Base-by-base conservation (phyloP, 1,284 basidiomycete genomes). In the Ganoderma lucidum region DNA sequence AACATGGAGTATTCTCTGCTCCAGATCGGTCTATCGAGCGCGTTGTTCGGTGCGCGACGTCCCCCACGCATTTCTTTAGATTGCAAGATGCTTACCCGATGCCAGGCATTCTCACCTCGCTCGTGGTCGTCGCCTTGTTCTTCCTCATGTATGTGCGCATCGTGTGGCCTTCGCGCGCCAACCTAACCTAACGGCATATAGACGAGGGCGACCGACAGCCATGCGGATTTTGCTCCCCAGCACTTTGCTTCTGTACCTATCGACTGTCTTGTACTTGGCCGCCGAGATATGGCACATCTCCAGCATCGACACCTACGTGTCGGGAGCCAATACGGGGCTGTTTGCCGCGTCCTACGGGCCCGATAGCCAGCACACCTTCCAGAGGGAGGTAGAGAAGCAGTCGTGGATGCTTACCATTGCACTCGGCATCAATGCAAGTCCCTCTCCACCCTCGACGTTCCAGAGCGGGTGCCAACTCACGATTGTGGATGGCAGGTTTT, bases 391-490 rank as follows among this genome's bases (percentile, higher is more conserved):
- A 6, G 30, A 35, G 19, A 42, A 23, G 19, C 32, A 35, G 59
- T 60, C 59, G 4, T 37, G 59, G 23, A 42, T 60, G n/a, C 2
- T 60, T 23, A 66, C 65, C 2, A 41, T 37, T 3, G 53, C 53
- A 4, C 48, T 66, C 10, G 44, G 37, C 35, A 37, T 66, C 39
- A 66, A 62, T 37, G 65, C 62, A 23, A 48, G 60, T 35, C 42
- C 32, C 17, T 17, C 32, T 4, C 6, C 14, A 32, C 2, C 23
- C 8, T 8, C n/a, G 23, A 9, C 6, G 4, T 48, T 48, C 51
- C 37, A 37, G 37, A 37, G 37, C 9, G 6, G n/a, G 6, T 10
- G 23, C 28, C 30, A 56, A 28, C 9, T 6, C 15, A 6, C 42
- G 12, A 28, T 41, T 15, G 6, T 23, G 55, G 51, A 48, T 23